These are phyloP conservation scores for Ophiostoma perfectum DNA, from an alignment of 2,329 filamentous ascomycete species.

Conservation along the genomic window DNA sequence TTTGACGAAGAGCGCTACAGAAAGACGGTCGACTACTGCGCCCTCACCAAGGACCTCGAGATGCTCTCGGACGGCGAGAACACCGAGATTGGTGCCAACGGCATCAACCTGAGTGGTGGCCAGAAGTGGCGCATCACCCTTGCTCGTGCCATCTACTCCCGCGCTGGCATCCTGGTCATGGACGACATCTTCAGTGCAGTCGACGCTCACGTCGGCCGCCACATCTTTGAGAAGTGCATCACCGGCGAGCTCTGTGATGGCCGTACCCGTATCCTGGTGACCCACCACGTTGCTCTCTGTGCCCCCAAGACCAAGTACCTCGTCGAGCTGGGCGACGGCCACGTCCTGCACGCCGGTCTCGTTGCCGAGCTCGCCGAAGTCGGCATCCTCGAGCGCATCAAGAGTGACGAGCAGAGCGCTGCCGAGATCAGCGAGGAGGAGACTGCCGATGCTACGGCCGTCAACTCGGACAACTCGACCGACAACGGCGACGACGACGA, in stretches of 20 bases:
- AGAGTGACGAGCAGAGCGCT: constrained; percentile 48
- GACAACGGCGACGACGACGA: constrained; percentile 35
- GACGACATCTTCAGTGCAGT: constrained; percentile 83
- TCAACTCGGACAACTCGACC: constrained; percentile 45
- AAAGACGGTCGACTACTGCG: constrained; percentile 66
- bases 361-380: constrained; percentile 58
- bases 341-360: constrained; percentile 57
- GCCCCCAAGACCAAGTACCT: constrained; percentile 67
- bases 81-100: constrained; percentile 79
- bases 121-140: constrained; percentile 80
- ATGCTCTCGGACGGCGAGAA: constrained; percentile 71
- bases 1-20: constrained; percentile 63
- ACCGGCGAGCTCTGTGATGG: constrained; percentile 63
- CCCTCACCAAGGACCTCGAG: constrained; percentile 67
- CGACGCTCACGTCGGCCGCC: constrained; percentile 73
- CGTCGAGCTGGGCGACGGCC: constrained; percentile 66
- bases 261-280: constrained; percentile 72
- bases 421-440: constrained; percentile 47
- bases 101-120: constrained; percentile 77
- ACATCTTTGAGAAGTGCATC: constrained; percentile 71
- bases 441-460: constrained; percentile 38
- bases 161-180: constrained; percentile 68
- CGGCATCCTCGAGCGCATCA: constrained; percentile 52
- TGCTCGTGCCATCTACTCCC: constrained; percentile 72
- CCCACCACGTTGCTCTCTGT: constrained; percentile 70